phyloP scores from a whole-genome alignment of 768 basidiomycete genomes.

The Tylopilus sp. region DNA sequence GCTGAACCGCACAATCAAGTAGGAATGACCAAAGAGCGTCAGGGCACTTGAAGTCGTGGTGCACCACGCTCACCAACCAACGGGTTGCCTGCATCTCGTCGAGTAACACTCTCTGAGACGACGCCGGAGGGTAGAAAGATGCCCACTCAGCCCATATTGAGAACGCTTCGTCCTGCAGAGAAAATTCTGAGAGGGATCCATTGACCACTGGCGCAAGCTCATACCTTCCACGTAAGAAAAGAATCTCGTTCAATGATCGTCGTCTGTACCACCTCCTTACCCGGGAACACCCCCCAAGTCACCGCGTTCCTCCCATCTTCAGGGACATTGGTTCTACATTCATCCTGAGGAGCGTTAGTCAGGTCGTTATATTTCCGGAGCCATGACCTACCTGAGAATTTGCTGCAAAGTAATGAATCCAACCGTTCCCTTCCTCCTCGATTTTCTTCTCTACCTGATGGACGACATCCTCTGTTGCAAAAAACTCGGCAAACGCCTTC shows the following conservation, averaged over 20 bases:
- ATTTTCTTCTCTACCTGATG: slow-evolving; percentile 57
- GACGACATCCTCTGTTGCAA: slow-evolving; percentile 62
- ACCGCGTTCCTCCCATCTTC: slow-evolving; percentile 87
- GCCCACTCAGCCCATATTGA: slow-evolving; percentile 97
- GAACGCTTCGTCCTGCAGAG: slow-evolving; percentile 85
- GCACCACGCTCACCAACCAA: slow-evolving; percentile 90
- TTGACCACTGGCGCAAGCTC: slow-evolving; percentile 12
- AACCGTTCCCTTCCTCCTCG: slow-evolving; percentile 50
- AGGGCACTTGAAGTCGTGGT: slow-evolving; percentile 86
- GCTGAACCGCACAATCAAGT: slow-evolving; percentile 33
- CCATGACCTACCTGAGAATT: slow-evolving; percentile 57
- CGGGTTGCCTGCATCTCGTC: slow-evolving; percentile 65
- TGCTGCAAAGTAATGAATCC: slow-evolving; percentile 85
- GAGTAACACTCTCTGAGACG: slow-evolving; percentile 69
- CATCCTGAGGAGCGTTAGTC: slow-evolving; percentile 48
- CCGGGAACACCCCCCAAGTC: slow-evolving; percentile 98
- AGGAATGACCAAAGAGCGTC: slow-evolving; percentile 86
- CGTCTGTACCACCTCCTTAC: slow-evolving; percentile 92
- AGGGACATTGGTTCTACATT: slow-evolving; percentile 73
- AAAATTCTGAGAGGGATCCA: background rate
- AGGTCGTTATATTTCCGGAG: background rate
- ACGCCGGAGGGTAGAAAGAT: slow-evolving; percentile 73
- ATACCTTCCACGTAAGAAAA: slow-evolving; percentile 95
- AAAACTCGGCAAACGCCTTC: slow-evolving; percentile 97
- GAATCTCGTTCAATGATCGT: slow-evolving; percentile 96